Percentiles rank a stretch among this genome's conserved stretches.
Conservation (phyloP, 768 basidiomycete species). For the Tylopilus sp. region DNA sequence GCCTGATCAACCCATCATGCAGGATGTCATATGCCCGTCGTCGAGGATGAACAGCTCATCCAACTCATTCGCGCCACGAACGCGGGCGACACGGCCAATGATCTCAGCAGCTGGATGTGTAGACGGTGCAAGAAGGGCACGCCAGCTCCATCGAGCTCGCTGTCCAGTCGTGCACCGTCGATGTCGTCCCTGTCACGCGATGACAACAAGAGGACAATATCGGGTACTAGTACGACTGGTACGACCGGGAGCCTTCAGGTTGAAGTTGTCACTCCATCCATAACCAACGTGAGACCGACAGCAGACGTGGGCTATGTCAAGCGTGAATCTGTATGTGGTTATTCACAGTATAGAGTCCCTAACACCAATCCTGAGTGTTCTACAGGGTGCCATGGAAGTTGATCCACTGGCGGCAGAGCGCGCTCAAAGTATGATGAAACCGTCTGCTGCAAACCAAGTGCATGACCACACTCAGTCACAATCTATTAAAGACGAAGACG, state of each 20-base stretch:
- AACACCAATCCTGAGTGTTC: slow-evolving; percentile 4
- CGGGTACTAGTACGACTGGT: too few species aligned
- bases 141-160: not conserved
- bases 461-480: not conserved
- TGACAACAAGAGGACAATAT: not conserved
- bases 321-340: slow-evolving; percentile 10
- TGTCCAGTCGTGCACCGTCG: slow-evolving; percentile 7
- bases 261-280: not conserved
- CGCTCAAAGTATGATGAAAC: not conserved
- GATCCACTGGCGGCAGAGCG: not conserved
- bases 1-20: not conserved
- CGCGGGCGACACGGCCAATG: slow-evolving; percentile 20
- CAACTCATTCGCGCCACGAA: slow-evolving; percentile 24
- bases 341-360: not conserved
- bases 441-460: not conserved
- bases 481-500: not conserved
- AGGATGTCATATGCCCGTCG: slow-evolving; percentile 34
- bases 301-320: not conserved
- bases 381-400: not conserved
- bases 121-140: slow-evolving; percentile 27
- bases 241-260: too few species aligned
- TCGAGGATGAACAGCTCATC: slow-evolving; percentile 26
- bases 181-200: slow-evolving; percentile 4
- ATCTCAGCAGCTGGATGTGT: slow-evolving; percentile 27
- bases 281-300: not conserved